A percentile compares a stretch with the other conserved stretches of the same genome.
phyloP scores from a whole-genome alignment of 2,329 filamentous ascomycete species.

The Colletotrichum musicola region DNA sequence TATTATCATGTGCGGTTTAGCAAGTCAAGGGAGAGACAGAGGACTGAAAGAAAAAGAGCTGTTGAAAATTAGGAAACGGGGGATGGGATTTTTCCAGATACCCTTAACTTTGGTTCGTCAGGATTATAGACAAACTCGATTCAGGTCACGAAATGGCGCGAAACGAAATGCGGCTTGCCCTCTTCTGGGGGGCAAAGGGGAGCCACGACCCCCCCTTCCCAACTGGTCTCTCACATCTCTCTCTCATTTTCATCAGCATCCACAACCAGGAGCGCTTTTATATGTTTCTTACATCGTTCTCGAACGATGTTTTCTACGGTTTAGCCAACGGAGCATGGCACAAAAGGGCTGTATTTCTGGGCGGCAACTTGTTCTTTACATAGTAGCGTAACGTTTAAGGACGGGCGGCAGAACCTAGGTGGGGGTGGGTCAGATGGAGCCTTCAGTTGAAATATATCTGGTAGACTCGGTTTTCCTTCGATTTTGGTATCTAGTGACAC shows the following conservation, averaged over 20 bases:
- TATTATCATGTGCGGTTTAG: conserved; percentile 20
- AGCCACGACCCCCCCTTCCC: background rate
- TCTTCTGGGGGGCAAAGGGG: background rate
- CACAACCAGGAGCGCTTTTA: background rate
- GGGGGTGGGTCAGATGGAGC: background rate
- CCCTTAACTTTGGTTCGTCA: conserved; percentile 49
- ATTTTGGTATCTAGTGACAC: no score
- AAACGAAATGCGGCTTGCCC: conserved; percentile 8
- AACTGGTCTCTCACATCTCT: background rate
- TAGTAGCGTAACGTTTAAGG: background rate
- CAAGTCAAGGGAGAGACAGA: conserved; percentile 17
- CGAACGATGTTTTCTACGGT: background rate
- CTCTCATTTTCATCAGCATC: conserved; percentile 23
- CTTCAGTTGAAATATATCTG: no score
- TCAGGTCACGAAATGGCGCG: conserved; percentile 42
- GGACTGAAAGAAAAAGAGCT: conserved; percentile 13
- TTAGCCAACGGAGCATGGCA: conserved; percentile 2
- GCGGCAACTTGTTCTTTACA: conserved; percentile 6
- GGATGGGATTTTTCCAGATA: conserved; percentile 46
- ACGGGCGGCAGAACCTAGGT: no score
- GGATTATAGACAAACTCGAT: conserved; percentile 51
- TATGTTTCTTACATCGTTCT: background rate
- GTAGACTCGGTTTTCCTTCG: no score
- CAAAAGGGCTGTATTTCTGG: background rate
- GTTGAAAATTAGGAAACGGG: conserved; percentile 35